A percentile compares a stretch with the other conserved stretches of the same genome.
Conservation (phyloP, 176 grass and related monocot species). For the Paspalum vaginatum region DNA sequence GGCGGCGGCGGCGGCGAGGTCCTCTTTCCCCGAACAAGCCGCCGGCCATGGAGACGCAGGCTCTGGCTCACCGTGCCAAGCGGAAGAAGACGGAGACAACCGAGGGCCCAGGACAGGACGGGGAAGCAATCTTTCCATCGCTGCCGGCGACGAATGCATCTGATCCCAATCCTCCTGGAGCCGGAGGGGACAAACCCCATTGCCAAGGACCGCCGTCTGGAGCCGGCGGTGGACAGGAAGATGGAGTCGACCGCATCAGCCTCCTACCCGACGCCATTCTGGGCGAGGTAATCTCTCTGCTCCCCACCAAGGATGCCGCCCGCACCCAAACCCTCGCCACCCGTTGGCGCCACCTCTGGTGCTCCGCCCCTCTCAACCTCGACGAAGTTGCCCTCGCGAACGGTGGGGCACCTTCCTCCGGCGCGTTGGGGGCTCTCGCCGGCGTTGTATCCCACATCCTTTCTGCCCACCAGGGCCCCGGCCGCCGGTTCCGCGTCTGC, state of each 20-base stretch:
- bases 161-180: background rate
- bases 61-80: background rate
- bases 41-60: background rate
- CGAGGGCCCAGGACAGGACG: no score
- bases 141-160: background rate
- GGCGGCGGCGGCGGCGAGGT: no score
- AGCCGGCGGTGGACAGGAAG: background rate
- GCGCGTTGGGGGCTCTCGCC: no score
- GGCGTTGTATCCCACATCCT: background rate
- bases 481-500: no score
- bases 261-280: background rate
- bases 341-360: slow-evolving; percentile 20
- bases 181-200: background rate
- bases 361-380: background rate
- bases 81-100: background rate
- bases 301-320: background rate
- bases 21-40: no score
- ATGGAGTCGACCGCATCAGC: background rate
- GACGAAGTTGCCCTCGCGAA: fast-evolving
- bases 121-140: background rate
- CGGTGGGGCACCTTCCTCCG: no score
- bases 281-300: background rate
- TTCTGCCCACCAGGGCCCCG: background rate
- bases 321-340: background rate
- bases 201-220: background rate